Conservation (phyloP, 2,329 filamentous ascomycete genomes). For the Neospermospora avenae region DNA sequence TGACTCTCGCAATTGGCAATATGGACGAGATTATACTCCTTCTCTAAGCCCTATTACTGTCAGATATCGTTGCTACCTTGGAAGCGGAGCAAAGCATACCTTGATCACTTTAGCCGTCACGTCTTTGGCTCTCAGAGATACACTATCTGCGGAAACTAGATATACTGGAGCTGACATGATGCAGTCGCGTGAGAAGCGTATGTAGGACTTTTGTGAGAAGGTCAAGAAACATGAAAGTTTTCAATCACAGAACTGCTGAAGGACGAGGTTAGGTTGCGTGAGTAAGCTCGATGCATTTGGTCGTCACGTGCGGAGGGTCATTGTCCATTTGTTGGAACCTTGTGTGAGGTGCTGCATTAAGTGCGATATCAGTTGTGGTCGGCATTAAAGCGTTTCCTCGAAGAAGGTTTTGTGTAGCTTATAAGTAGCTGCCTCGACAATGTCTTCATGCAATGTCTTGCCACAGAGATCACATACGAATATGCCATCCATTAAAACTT, state of each 20-base stretch:
- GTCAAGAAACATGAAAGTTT: background rate
- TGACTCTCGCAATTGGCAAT: conserved; percentile 19
- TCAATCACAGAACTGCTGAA: no score
- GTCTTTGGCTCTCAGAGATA: background rate
- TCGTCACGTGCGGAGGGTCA: background rate
- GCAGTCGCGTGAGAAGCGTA: background rate
- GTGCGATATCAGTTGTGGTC: background rate
- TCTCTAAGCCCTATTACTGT: conserved; percentile 11
- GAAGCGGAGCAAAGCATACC: background rate
- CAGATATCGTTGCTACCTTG: background rate
- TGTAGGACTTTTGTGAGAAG: background rate
- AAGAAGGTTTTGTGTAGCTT: no score
- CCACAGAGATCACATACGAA: background rate
- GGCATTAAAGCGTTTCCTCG: no score
- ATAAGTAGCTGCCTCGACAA: no score
- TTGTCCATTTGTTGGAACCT: background rate
- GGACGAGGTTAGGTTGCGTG: background rate
- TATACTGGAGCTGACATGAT: background rate
- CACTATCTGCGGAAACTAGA: background rate
- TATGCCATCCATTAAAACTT: conserved; percentile 24
- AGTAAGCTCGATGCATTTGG: background rate
- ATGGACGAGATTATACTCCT: conserved; percentile 14
- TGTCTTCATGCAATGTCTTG: no score
- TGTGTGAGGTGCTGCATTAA: background rate
- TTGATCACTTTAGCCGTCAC: background rate